phyloP scores from a whole-genome alignment of 768 basidiomycete species.

The Amylocystis lapponica region DNA sequence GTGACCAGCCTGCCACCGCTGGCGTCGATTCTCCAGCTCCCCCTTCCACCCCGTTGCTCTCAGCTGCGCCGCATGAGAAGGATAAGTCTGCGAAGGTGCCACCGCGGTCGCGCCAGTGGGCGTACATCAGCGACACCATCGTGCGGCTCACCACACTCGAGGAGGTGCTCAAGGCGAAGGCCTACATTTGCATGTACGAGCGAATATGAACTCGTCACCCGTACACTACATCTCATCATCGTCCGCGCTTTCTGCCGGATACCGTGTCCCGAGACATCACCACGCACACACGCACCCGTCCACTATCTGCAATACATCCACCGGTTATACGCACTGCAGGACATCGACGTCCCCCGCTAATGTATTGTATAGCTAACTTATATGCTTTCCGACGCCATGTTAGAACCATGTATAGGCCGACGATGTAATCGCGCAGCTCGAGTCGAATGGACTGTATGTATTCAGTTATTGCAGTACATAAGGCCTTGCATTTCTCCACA shows the following conservation, averaged over 20 bases:
- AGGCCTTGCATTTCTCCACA: too few relatives aligned
- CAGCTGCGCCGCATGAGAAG: background rate
- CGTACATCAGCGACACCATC: slow-evolving; percentile 84
- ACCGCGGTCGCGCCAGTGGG: slow-evolving; percentile 73
- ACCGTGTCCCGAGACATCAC: background rate
- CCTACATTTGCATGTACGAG: slow-evolving; percentile 94
- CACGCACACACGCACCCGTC: slow-evolving; percentile 6
- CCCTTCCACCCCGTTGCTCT: background rate
- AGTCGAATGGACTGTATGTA: too few relatives aligned
- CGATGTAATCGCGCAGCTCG: too few relatives aligned
- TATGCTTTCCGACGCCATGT: slow-evolving; percentile 6
- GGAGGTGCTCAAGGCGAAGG: slow-evolving; percentile 86
- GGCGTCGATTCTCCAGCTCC: slow-evolving; percentile 4
- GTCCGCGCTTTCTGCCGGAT: background rate
- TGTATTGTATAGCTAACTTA: slow-evolving; percentile 19
- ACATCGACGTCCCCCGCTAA: background rate
- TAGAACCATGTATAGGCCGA: slow-evolving; percentile 14
- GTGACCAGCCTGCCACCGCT: slow-evolving; percentile 12
- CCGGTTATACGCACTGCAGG: background rate
- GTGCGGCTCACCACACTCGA: slow-evolving; percentile 79
- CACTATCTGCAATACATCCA: background rate
- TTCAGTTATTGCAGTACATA: too few relatives aligned
- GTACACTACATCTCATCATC: background rate
- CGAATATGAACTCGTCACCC: slow-evolving; percentile 36
- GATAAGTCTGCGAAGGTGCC: background rate